Evolutionary conservation across 2,329 filamentous ascomycete genomes (phyloP), one percentile per base, ranked within the genome.

Genomic region (Aspergillus sp.): DNA sequence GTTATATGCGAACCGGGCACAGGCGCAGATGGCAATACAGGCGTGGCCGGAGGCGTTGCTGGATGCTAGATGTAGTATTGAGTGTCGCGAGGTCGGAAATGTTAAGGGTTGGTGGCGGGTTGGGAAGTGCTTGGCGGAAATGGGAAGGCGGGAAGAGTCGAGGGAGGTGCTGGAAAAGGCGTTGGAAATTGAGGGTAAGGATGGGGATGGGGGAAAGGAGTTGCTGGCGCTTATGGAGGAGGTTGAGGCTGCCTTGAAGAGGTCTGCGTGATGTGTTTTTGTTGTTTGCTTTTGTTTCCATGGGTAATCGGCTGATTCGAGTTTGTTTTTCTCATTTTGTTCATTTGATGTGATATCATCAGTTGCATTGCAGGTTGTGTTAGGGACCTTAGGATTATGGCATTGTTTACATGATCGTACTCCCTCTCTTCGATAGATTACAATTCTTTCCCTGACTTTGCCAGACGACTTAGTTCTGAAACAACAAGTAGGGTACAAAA

Each of bases 41-140:
- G 78, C 78, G 56, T 97, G 91, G 90, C 78, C 86, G 0, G 88
- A 93, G 71, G 93, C 82, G 4, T 79, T 85, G n/a, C 77, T 88
- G 4, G 93, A 98, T 69, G 90, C 89, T 3, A 85, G 94, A 72
- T 80, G 82, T 29, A 93, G 87, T 64, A 85, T 95, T 39, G 90
- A 95, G 74, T 83, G 88, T 52, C 90, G 91, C 76, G 80, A 82
- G 55, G 78, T 84, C 38, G 89, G 85, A 35, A 97, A 98, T 67
- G 82, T 87, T 1, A 97, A 97, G 80, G 90, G 83, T 0, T 97
- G 91, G 88, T 96, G 88, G 84, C 77, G 93, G 51, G 76, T 87
- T 51, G 93, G 87, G 7, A 82, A 82, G 72, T 94, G 88, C 63
- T 69, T 97, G 62, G 70, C 85, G 55, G 93, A 98, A 80, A 97